Percentiles rank a stretch among this genome's conserved stretches.
Evolutionary conservation across 2,329 filamentous ascomycete genomes (phyloP).

Genomic region (Alternaria postmessia): DNA sequence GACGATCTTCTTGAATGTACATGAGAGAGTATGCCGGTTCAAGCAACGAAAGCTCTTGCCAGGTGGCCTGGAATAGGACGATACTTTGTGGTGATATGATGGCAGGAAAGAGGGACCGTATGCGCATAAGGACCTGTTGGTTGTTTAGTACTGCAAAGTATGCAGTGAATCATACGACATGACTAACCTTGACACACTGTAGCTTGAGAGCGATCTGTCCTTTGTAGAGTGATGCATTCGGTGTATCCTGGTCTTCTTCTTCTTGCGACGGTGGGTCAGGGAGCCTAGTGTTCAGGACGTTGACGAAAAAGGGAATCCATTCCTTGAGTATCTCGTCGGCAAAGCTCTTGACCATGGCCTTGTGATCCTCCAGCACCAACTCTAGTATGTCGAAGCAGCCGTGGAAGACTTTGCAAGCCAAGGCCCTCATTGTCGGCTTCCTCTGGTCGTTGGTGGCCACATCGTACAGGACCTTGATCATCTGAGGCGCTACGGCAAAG

Average conservation of each 20-base stretch:
- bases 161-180: neutral
- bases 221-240: slow-evolving; percentile 73
- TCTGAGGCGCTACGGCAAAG: slow-evolving; percentile 84
- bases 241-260: slow-evolving; percentile 65
- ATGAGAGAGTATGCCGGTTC: slow-evolving; percentile 78
- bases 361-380: slow-evolving; percentile 95
- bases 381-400: slow-evolving; percentile 94
- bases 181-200: slow-evolving; percentile 79
- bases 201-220: slow-evolving; percentile 86
- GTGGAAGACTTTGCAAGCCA: slow-evolving; percentile 90
- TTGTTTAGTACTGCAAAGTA: slow-evolving; percentile 51
- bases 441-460: slow-evolving; percentile 79
- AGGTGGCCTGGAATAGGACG: slow-evolving; percentile 83
- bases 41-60: slow-evolving; percentile 82
- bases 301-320: slow-evolving; percentile 91
- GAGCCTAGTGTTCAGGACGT: slow-evolving; percentile 76
- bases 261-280: slow-evolving; percentile 66
- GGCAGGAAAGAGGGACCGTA: slow-evolving; percentile 82
- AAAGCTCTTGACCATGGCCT: slow-evolving; percentile 83
- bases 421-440: slow-evolving; percentile 77
- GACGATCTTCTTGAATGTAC: slow-evolving; percentile 85
- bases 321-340: slow-evolving; percentile 82
- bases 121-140: slow-evolving; percentile 76
- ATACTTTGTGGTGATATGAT: slow-evolving; percentile 84
- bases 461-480: slow-evolving; percentile 83